phyloP scores from a whole-genome alignment of 2,329 filamentous ascomycete genomes.

The Stagonosporopsis rhizophila region DNA sequence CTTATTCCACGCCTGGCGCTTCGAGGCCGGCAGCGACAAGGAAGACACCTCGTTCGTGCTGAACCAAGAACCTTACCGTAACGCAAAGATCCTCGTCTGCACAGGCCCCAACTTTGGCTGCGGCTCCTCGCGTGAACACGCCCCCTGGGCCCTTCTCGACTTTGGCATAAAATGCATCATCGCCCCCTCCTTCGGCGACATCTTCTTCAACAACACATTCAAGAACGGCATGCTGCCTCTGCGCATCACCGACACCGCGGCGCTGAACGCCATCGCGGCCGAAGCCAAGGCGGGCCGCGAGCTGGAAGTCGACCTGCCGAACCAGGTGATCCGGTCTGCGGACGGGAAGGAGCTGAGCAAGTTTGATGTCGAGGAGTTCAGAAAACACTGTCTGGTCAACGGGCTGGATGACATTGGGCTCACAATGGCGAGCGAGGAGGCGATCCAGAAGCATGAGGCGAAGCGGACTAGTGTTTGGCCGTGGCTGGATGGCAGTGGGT shows the following conservation, averaged over 20 bases:
- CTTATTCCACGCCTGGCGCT: constrained; percentile 86
- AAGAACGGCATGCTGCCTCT: constrained; percentile 99
- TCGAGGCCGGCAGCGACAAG: constrained; percentile 66
- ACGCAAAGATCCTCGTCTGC: constrained; percentile 86
- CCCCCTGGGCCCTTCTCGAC: constrained; percentile 94
- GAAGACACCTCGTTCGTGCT: constrained; percentile 86
- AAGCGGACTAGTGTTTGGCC: constrained; percentile 80
- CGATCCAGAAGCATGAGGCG: constrained; percentile 83
- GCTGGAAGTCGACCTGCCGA: constrained; percentile 86
- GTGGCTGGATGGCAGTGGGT: constrained; percentile 88
- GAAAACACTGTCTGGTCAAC: constrained; percentile 92
- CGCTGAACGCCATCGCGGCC: constrained; percentile 73
- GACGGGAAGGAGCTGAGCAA: constrained; percentile 74
- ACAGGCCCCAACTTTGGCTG: constrained; percentile 96
- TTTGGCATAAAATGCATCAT: constrained; percentile 96
- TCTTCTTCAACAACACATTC: constrained; percentile 99
- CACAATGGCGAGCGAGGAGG: constrained; percentile 89
- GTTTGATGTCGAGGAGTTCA: constrained; percentile 92
- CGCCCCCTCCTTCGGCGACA: constrained; percentile 85
- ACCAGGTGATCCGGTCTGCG: constrained; percentile 80
- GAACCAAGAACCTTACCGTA: constrained; percentile 86
- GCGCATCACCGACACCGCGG: constrained; percentile 70
- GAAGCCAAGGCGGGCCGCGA: constrained; percentile 83
- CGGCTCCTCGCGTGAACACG: constrained; percentile 90
- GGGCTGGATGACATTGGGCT: constrained; percentile 95